These are phyloP conservation scores for Aaosphaeria pasadenensis DNA, from an alignment of 2,329 filamentous ascomycete genomes.

Conservation along the genomic window DNA sequence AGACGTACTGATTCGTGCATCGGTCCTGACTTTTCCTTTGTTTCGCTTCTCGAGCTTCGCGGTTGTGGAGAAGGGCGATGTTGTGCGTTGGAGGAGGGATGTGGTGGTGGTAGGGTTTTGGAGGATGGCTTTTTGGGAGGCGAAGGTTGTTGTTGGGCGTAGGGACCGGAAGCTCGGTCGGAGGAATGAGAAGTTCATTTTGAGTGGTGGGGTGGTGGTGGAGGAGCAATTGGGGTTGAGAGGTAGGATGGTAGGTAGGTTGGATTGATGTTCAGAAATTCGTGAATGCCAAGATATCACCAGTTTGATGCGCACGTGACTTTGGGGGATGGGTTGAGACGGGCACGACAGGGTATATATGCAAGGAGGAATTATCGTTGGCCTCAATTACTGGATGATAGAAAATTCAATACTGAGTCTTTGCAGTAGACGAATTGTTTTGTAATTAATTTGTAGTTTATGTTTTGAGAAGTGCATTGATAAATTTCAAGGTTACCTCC, in stretches of 20 bases:
- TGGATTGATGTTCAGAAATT: constrained; percentile 1
- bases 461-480: no score
- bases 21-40: constrained; percentile 19
- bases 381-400: no score
- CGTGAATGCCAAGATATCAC: neutral
- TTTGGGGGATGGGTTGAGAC: no score
- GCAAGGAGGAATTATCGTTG: no score
- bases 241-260: neutral
- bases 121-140: neutral
- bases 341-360: no score
- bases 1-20: constrained; percentile 33
- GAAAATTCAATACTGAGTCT: no score
- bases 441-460: no score
- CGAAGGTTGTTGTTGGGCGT: neutral
- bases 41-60: constrained; percentile 21
- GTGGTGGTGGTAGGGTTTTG: neutral
- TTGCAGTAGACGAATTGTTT: no score
- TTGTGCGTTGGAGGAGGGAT: constrained; percentile 1
- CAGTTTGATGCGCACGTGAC: no score
- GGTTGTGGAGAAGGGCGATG: constrained; percentile 30
- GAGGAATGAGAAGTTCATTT: neutral
- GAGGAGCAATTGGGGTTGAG: neutral
- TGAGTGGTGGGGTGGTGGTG: neutral
- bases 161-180: neutral
- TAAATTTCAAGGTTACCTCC: no score